A percentile compares a stretch with the other conserved stretches of the same genome.
Evolutionary conservation across 768 basidiomycete species (phyloP).

Genomic region (Leccinum subgranulosum): DNA sequence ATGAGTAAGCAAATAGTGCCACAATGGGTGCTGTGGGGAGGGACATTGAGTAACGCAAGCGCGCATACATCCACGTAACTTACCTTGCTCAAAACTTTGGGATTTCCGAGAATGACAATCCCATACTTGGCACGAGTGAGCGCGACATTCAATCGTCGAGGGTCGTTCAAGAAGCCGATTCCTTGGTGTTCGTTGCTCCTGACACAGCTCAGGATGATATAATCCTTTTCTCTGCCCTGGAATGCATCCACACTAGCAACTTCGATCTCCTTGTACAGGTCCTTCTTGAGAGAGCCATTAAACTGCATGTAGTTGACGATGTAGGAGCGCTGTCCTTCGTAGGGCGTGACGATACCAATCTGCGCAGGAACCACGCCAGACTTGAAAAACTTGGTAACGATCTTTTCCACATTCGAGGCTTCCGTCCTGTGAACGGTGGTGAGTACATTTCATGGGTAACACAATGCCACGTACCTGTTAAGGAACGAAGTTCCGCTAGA

Average conservation of each 20-base stretch:
- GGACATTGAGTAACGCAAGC: slow-evolving; percentile 6
- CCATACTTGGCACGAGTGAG: slow-evolving; percentile 98
- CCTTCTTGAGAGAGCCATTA: slow-evolving; percentile 99
- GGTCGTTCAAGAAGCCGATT: slow-evolving; percentile 98
- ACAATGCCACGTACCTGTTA: slow-evolving; percentile 56
- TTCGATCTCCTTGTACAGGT: slow-evolving; percentile 98
- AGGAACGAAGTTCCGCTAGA: slow-evolving; percentile 98
- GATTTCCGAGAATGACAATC: slow-evolving; percentile 99
- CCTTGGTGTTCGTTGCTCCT: slow-evolving; percentile 99
- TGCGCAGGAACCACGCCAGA: slow-evolving; percentile 93
- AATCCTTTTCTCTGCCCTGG: slow-evolving; percentile 99
- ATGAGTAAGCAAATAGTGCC: slow-evolving; percentile 97
- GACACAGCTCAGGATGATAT: slow-evolving; percentile 97
- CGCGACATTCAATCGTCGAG: slow-evolving; percentile 93
- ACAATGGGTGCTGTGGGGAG: slow-evolving; percentile 79
- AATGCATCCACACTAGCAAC: slow-evolving; percentile 99
- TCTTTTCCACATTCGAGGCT: slow-evolving; percentile 99
- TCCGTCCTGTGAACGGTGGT: slow-evolving; percentile 65
- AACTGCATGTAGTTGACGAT: slow-evolving; percentile 99
- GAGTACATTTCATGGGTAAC: background rate
- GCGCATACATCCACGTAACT: slow-evolving; percentile 17
- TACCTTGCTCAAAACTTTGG: slow-evolving; percentile 98
- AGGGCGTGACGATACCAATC: slow-evolving; percentile 98
- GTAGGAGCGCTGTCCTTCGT: slow-evolving; percentile 97
- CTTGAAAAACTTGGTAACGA: slow-evolving; percentile 99